phyloP scores from a whole-genome alignment of 371 early-diverging fungal genomes.

The Mucor circinelloides region DNA sequence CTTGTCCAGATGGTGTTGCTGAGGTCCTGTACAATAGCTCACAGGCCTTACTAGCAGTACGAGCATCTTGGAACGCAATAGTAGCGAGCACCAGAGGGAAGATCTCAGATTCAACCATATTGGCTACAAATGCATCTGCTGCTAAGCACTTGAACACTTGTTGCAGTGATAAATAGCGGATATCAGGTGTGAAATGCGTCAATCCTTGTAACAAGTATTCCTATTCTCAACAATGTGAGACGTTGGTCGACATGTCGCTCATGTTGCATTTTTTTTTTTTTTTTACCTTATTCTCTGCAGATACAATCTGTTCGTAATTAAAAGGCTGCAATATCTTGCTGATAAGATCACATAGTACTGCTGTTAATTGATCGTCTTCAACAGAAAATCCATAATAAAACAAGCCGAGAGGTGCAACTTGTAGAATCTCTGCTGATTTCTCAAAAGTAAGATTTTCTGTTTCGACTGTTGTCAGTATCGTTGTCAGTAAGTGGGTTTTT shows the following conservation, averaged over 20 bases:
- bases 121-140: constrained; percentile 18
- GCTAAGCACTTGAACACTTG: constrained; percentile 49
- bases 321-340: constrained; percentile 33
- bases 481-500: background rate
- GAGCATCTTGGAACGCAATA: constrained; percentile 48
- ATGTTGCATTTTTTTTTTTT: background rate
- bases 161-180: constrained; percentile 42
- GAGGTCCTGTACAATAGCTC: constrained; percentile 39
- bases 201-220: constrained; percentile 45
- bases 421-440: constrained; percentile 27
- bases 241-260: too few species aligned
- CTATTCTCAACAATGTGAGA: constrained; percentile 15
- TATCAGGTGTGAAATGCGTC: constrained; percentile 44
- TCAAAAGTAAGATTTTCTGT: constrained; percentile 25
- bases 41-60: constrained; percentile 41
- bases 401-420: constrained; percentile 24
- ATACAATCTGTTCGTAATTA: constrained; percentile 26
- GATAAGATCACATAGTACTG: constrained; percentile 33
- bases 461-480: background rate
- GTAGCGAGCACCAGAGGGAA: constrained; percentile 38
- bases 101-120: constrained; percentile 46
- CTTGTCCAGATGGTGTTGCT: constrained; percentile 9
- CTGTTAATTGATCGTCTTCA: constrained; percentile 27
- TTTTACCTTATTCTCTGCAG: constrained; percentile 26
- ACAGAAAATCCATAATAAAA: constrained; percentile 34